Conservation (phyloP, 2,329 filamentous ascomycete genomes). For the Neofusicoccum umdonicola region DNA sequence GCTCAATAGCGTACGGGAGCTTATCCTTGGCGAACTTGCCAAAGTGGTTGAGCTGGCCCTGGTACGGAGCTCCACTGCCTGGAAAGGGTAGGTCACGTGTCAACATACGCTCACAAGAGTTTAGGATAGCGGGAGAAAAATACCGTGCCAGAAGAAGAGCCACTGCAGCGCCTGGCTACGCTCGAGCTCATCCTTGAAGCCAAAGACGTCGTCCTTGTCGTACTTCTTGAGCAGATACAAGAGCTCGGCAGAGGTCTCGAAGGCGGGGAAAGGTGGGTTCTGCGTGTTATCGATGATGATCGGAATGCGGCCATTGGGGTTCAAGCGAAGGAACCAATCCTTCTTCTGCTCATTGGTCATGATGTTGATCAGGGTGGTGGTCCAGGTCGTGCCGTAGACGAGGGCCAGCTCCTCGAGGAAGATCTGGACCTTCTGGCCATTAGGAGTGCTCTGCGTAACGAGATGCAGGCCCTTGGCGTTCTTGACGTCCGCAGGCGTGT, state of each 20-base stretch:
- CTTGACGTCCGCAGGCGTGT: constrained; percentile 47
- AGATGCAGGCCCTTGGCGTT: constrained; percentile 52
- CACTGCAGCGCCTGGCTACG: constrained; percentile 51
- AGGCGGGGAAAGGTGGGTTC: constrained; percentile 42
- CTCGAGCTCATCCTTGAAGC: constrained; percentile 53
- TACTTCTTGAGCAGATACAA: constrained; percentile 52
- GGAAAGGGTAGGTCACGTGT: too few species aligned
- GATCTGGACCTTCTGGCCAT: constrained; percentile 54
- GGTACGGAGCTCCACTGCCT: constrained; percentile 37
- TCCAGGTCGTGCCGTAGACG: constrained; percentile 40
- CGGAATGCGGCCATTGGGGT: constrained; percentile 24
- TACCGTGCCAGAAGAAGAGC: constrained; percentile 55
- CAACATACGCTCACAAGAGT: background rate
- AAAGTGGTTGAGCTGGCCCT: constrained; percentile 48
- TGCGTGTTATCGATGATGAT: constrained; percentile 12
- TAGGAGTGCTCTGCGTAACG: constrained; percentile 52
- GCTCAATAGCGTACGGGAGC: constrained; percentile 26
- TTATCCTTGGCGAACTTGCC: constrained; percentile 34
- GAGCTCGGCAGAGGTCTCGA: constrained; percentile 54
- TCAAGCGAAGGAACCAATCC: constrained; percentile 52
- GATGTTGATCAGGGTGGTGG: constrained; percentile 36
- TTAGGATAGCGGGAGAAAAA: constrained; percentile 22
- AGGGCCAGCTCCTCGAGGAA: constrained; percentile 56
- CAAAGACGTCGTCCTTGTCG: constrained; percentile 51
- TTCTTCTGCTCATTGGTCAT: constrained; percentile 56